Evolutionary conservation across 495 filamentous ascomycete genomes (phyloP).

Genomic region (Antarctomyces pellizariae): DNA sequence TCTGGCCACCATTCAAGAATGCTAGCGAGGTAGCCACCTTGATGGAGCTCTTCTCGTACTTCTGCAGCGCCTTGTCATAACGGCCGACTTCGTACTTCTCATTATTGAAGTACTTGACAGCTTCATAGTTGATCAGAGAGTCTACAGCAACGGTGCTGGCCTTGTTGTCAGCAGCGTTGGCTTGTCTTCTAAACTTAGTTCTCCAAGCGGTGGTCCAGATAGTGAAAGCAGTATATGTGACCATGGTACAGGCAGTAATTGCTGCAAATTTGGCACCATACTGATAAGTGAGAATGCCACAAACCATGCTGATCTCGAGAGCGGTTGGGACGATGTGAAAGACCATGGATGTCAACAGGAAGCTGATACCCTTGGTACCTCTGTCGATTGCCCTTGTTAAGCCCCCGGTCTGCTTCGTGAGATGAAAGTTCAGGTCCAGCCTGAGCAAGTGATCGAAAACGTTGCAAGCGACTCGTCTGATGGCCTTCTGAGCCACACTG

Average conservation of each 20-base stretch:
- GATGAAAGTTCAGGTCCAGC: conserved; percentile 81
- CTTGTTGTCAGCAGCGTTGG: conserved; percentile 89
- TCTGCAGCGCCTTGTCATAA: conserved; percentile 67
- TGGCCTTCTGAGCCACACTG: conserved; percentile 89
- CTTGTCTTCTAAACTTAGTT: conserved; percentile 83
- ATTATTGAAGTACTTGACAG: conserved; percentile 99
- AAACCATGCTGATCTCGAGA: conserved; percentile 84
- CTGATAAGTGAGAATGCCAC: conserved; percentile 82
- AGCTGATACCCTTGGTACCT: conserved; percentile 95
- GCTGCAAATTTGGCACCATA: conserved; percentile 80
- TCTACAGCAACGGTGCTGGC: conserved; percentile 91
- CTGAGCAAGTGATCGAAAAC: conserved; percentile 80
- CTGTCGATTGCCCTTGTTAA: conserved; percentile 86
- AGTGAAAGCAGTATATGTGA: conserved; percentile 81
- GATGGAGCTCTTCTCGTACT: conserved; percentile 85
- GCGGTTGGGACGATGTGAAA: conserved; percentile 92
- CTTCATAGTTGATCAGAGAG: conserved; percentile 93
- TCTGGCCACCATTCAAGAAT: conserved; percentile 92
- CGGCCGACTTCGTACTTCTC: conserved; percentile 79
- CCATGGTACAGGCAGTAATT: conserved; percentile 79
- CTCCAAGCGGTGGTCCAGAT: conserved; percentile 90
- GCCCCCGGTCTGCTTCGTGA: conserved; percentile 83
- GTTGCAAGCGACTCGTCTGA: conserved; percentile 69
- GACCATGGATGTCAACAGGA: conserved; percentile 90
- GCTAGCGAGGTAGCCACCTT: conserved; percentile 86